Conservation (phyloP, 2,329 filamentous ascomycete species). For the Emericellopsis cladophorae region DNA sequence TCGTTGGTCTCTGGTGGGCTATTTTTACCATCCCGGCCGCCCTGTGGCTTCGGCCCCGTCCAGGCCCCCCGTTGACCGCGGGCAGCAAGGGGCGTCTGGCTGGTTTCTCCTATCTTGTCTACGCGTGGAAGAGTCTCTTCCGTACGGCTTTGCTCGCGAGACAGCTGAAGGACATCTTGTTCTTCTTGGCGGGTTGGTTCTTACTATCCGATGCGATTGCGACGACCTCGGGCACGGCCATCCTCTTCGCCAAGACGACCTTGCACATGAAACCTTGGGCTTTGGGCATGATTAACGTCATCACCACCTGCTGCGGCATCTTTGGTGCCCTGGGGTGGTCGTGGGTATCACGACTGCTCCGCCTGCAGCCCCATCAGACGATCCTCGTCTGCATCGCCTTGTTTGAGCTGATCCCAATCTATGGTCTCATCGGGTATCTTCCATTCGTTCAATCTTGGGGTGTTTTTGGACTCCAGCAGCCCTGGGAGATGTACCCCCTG, state of each 20-base stretch:
- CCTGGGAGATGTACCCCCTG: slow-evolving; percentile 94
- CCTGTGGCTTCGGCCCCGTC: slow-evolving; percentile 75
- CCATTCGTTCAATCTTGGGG: slow-evolving; percentile 65
- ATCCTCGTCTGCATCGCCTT: slow-evolving; percentile 84
- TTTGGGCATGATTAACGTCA: slow-evolving; percentile 85
- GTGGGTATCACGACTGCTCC: slow-evolving; percentile 56
- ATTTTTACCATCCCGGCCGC: slow-evolving; percentile 80
- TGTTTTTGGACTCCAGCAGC: slow-evolving; percentile 75
- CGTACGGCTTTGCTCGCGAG: slow-evolving; percentile 67
- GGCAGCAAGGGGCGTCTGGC: slow-evolving; percentile 20
- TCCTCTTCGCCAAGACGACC: slow-evolving; percentile 90
- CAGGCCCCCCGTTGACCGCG: slow-evolving; percentile 64
- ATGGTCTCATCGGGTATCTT: slow-evolving; percentile 79
- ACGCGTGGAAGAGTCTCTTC: slow-evolving; percentile 78
- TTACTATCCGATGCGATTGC: slow-evolving; percentile 88
- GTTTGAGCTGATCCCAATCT: slow-evolving; percentile 86
- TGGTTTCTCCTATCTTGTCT: slow-evolving; percentile 62
- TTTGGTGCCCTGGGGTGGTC: slow-evolving; percentile 86
- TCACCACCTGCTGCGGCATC: slow-evolving; percentile 74
- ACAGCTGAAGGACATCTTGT: slow-evolving; percentile 56
- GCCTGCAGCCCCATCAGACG: slow-evolving; percentile 68
- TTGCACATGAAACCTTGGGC: slow-evolving; percentile 82
- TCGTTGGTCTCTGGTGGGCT: slow-evolving; percentile 88
- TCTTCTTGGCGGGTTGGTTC: slow-evolving; percentile 87
- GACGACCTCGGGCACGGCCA: slow-evolving; percentile 86